phyloP scores from a whole-genome alignment of 257 asterid species.

The Hygrophila difformis region DNA sequence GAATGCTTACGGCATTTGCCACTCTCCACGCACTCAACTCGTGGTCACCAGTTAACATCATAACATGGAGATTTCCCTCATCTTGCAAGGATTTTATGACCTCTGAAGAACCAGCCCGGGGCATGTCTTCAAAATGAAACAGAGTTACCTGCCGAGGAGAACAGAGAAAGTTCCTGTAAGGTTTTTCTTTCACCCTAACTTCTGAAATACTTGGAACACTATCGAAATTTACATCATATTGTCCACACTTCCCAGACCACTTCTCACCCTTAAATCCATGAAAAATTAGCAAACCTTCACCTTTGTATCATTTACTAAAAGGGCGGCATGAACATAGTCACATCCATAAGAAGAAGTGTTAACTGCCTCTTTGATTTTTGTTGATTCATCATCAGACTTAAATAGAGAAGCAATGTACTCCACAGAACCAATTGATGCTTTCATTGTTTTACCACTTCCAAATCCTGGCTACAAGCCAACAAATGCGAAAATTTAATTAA shows the following conservation, averaged over 20 bases:
- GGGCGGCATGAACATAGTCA: constrained; percentile 89
- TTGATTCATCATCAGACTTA: constrained; percentile 63
- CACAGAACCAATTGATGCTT: constrained; percentile 93
- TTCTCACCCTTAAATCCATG: constrained; percentile 3
- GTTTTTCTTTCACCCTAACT: not conserved
- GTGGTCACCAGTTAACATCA: constrained; percentile 98
- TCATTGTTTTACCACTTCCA: constrained; percentile 66
- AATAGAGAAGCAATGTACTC: constrained; percentile 85
- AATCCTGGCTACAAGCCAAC: constrained; percentile 63
- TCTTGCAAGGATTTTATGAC: constrained; percentile 64
- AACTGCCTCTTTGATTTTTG: constrained; percentile 61
- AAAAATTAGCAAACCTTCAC: constrained; percentile 19
- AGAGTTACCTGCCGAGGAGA: constrained; percentile 62
- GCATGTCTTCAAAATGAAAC: constrained; percentile 90
- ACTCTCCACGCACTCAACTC: constrained; percentile 90
- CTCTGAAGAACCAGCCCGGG: constrained; percentile 64
- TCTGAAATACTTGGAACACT: no score
- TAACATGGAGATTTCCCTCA: constrained; percentile 69
- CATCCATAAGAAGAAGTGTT: constrained; percentile 64
- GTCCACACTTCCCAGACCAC: not conserved
- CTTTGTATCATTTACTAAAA: constrained; percentile 77
- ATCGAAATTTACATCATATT: not conserved
- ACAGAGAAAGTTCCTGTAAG: not conserved
- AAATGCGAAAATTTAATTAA: constrained; percentile 20
- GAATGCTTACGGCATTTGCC: constrained; percentile 86